Conservation (phyloP, 2,329 filamentous ascomycete species). For the Aspergillus sp. region DNA sequence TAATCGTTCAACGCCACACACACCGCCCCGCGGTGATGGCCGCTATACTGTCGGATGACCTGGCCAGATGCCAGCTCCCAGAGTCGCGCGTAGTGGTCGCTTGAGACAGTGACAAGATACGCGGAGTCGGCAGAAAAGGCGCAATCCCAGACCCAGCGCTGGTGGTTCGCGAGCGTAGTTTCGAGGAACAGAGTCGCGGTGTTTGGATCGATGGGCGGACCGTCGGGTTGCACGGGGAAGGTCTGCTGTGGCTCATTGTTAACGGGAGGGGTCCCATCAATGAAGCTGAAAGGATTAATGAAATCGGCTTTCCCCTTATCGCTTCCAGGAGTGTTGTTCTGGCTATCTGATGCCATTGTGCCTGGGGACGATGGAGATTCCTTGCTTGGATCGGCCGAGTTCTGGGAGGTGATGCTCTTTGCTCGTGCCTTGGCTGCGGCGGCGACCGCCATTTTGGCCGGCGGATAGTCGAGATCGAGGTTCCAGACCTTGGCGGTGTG, state of each 20-base stretch:
- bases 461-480: conserved; percentile 64
- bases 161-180: conserved; percentile 83
- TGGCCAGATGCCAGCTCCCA: conserved; percentile 86
- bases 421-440: conserved; percentile 20
- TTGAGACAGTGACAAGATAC: conserved; percentile 89
- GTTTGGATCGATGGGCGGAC: conserved; percentile 40
- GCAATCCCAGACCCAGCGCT: conserved; percentile 97
- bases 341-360: conserved; percentile 15
- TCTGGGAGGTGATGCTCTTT: conserved; percentile 8
- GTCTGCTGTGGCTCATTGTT: conserved; percentile 27
- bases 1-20: conserved; percentile 93
- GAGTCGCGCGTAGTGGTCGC: conserved; percentile 85
- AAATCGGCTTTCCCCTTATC: conserved; percentile 17
- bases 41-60: conserved; percentile 93
- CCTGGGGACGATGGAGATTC: conserved; percentile 14
- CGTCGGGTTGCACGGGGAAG: conserved; percentile 36
- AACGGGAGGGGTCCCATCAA: conserved; percentile 24
- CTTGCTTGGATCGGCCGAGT: conserved; percentile 7
- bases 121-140: conserved; percentile 91
- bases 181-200: conserved; percentile 69
- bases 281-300: conserved; percentile 23
- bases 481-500: conserved; percentile 97
- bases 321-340: conserved; percentile 19
- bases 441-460: conserved; percentile 35
- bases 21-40: conserved; percentile 85